Base-by-base conservation (phyloP, 2,329 filamentous ascomycete genomes). In the Paecilomyces formosus region DNA sequence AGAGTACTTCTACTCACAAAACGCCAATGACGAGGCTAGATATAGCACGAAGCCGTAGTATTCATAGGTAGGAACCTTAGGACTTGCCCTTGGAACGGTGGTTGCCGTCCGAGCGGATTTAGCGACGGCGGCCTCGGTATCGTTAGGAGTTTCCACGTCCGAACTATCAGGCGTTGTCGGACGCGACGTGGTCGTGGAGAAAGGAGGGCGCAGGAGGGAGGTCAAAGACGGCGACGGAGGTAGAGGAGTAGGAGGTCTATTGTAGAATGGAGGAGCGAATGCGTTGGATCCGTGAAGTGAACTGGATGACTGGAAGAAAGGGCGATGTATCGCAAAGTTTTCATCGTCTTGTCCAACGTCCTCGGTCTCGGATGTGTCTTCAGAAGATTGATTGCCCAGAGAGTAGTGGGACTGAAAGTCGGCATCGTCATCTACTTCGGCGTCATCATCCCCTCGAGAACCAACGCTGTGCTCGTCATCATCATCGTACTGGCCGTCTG, bases 41-140 rank as follows among this genome's bases (percentile, higher is more conserved):
- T 99, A 97, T 55, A 99, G 84, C 57, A 96, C 93, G 76, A 99
- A 99, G 72, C 94, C 94, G 73, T 97, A 97, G 83, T 97, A 99
- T 73, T 99, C 94, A 78, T 99, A 97, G 0, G 94, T 99, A n/a
- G 94, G 94, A 2, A 99, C 92, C 71, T 94, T 92, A 1, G 94
- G 94, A 57, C 88, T 88, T 1, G 92, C 92, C 58, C 91, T 88
- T 5, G 92, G 90, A 18, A 96, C 85, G 1, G 83, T 87, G 61
- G 80, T 83, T 61, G 78, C 83, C 66, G 79, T 80, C 55, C 78
- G 80, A 57, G 82, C 85, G 28, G 82, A 85, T 69, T 77, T 81
- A 28, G 86, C 81, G 39, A 88, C 83, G 13, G 80, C 81, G 3
- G 81, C 80, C 59, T 84, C 82, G 6, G 84, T 83, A 63, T 84